Conservation (phyloP, 345 rosid genomes). For the Acer campestre region DNA sequence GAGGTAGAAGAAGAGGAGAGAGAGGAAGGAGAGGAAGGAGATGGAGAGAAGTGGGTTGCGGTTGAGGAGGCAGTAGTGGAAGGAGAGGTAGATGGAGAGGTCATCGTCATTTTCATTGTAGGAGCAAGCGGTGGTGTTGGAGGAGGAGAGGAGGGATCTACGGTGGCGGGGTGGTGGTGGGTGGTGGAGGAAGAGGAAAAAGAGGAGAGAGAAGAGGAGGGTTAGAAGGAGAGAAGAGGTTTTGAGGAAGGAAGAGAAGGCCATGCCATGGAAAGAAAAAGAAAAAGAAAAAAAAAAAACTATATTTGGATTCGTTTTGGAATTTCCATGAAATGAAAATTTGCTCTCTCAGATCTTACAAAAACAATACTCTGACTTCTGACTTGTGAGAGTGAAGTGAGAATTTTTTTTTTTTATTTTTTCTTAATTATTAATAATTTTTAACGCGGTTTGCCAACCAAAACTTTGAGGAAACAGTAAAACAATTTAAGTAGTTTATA, state of each 20-base stretch:
- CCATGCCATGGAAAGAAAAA: slow-evolving; percentile 52
- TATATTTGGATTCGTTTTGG: too few relatives aligned
- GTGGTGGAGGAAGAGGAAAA: slow-evolving; percentile 46
- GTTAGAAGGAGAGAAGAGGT: slow-evolving; percentile 40
- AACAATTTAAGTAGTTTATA: too few relatives aligned
- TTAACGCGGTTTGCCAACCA: slow-evolving; percentile 1
- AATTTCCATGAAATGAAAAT: too few relatives aligned
- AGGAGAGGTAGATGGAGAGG: slow-evolving; percentile 60
- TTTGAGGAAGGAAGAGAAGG: slow-evolving; percentile 32
- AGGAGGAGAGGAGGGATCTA: slow-evolving; percentile 48
- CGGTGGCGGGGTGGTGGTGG: slow-evolving; percentile 30
- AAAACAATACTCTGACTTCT: too few relatives aligned
- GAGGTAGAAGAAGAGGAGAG: slow-evolving; percentile 74
- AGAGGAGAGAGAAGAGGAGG: slow-evolving; percentile 44
- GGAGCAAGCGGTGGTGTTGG: slow-evolving; percentile 15
- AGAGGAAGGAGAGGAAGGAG: slow-evolving; percentile 54
- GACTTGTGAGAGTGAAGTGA: neutral
- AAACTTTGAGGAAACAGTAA: neutral
- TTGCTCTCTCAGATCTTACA: too few relatives aligned
- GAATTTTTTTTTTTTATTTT: neutral
- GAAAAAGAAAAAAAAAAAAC: too few relatives aligned
- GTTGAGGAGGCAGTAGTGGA: slow-evolving; percentile 66
- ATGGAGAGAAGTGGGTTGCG: slow-evolving; percentile 52
- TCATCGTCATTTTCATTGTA: slow-evolving; percentile 25
- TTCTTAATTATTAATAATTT: too few relatives aligned